These are phyloP conservation scores for Chytriomyces confervae DNA, from an alignment of 192 early-diverging fungal species.

Conservation along the genomic window DNA sequence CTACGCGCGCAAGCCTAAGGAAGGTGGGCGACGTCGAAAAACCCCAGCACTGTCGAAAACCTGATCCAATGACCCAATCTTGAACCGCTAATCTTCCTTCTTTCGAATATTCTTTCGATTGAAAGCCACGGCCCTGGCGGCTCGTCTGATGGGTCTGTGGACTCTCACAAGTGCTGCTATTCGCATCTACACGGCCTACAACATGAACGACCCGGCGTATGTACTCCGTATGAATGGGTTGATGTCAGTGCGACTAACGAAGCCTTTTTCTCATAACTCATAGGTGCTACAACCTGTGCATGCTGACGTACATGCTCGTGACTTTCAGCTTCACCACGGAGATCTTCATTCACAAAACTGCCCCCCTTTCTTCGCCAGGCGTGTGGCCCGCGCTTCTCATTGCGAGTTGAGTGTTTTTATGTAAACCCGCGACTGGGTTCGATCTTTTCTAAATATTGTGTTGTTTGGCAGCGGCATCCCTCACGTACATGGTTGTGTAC, in stretches of 20 bases:
- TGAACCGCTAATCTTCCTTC: too few relatives aligned
- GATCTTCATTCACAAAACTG: constrained; percentile 57
- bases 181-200: constrained; percentile 84
- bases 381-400: constrained; percentile 32
- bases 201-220: constrained; percentile 74
- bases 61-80: not conserved
- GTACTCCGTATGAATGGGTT: constrained; percentile 20
- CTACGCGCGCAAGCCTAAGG: constrained; percentile 69
- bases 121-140: constrained; percentile 79
- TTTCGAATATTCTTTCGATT: not conserved
- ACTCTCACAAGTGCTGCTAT: constrained; percentile 81
- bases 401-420: constrained; percentile 14
- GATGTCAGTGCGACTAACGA: not conserved
- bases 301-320: constrained; percentile 52
- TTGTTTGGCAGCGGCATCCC: not conserved
- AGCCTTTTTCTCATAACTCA: not conserved
- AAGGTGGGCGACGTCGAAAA: constrained; percentile 50
- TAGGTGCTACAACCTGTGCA: constrained; percentile 49
- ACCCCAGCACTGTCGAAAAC: not conserved
- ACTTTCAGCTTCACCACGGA: constrained; percentile 46
- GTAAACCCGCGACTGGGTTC: not conserved
- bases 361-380: constrained; percentile 50
- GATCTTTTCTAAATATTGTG: not conserved
- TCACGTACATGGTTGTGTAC: not conserved
- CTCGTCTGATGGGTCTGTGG: constrained; percentile 88